phyloP scores from a whole-genome alignment of 768 basidiomycete species.

The Xanthoconium purpureum region DNA sequence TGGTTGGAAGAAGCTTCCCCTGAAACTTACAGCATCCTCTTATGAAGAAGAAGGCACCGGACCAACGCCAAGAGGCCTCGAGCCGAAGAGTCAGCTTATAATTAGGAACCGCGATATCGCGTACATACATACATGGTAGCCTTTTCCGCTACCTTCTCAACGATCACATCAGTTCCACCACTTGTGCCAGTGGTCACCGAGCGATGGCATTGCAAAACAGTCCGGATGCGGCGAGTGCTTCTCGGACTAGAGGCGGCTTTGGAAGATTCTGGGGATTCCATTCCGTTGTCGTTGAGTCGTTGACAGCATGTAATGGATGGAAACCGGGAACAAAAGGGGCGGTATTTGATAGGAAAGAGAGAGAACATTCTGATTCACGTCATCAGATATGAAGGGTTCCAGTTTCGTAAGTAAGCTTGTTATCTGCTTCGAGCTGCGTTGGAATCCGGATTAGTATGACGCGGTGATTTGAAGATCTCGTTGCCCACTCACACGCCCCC shows the following conservation, averaged over 20 bases:
- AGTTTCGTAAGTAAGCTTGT: too few species aligned
- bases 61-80: too few species aligned
- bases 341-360: not conserved
- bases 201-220: not conserved
- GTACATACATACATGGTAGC: not conserved
- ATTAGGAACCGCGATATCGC: not conserved
- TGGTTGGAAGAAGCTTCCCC: not conserved
- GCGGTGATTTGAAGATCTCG: not conserved
- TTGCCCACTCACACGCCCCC: not conserved
- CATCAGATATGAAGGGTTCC: not conserved
- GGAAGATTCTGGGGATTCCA: not conserved
- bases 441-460: not conserved
- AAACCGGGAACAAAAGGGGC: not conserved
- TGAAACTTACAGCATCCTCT: not conserved
- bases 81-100: not conserved
- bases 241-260: slow-evolving; percentile 10
- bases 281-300: slow-evolving; percentile 1
- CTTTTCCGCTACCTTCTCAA: not conserved
- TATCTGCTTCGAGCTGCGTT: too few species aligned
- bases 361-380: not conserved
- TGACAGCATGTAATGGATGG: slow-evolving; percentile 3
- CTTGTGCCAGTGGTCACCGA: not conserved
- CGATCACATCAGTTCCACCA: not conserved
- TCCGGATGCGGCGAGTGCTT: not conserved
- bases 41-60: not conserved